phyloP scores from a whole-genome alignment of 257 asterid species.

The Solanum medicagineum region DNA sequence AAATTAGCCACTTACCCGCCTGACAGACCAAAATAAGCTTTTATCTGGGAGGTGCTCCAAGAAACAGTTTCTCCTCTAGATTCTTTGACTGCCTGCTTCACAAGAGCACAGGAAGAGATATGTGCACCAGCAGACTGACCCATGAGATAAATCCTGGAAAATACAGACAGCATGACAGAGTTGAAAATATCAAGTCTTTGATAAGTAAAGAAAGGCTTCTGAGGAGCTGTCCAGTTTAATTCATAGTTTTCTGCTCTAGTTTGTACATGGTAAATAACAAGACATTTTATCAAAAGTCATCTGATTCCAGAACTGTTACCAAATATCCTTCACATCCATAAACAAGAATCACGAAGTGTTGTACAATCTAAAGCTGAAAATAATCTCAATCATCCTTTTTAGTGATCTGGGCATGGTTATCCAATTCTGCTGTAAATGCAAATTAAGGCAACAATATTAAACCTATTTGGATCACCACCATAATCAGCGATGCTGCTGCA shows the following conservation, averaged over 20 bases:
- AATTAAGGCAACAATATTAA: background rate
- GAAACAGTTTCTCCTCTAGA: constrained; percentile 56
- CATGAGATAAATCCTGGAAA: constrained; percentile 72
- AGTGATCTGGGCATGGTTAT: background rate
- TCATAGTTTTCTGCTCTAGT: background rate
- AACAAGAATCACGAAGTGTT: background rate
- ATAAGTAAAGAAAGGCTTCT: background rate
- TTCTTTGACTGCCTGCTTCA: constrained; percentile 80
- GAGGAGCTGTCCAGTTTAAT: background rate
- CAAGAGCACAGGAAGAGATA: constrained; percentile 77
- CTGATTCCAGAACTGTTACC: background rate
- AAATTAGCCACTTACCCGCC: constrained; percentile 66
- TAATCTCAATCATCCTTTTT: background rate
- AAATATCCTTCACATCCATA: background rate
- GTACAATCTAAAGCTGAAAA: background rate
- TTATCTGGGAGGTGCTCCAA: constrained; percentile 81
- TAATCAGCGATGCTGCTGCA: constrained; percentile 50
- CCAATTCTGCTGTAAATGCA: background rate
- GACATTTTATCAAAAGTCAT: background rate
- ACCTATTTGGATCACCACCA: constrained; percentile 96
- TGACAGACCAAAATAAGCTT: constrained; percentile 92
- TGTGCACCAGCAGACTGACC: constrained; percentile 99
- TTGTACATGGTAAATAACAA: background rate
- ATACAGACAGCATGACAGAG: background rate
- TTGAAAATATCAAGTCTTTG: background rate